phyloP scores from a whole-genome alignment of 1,284 basidiomycete genomes.

The Irpex lacteus region DNA sequence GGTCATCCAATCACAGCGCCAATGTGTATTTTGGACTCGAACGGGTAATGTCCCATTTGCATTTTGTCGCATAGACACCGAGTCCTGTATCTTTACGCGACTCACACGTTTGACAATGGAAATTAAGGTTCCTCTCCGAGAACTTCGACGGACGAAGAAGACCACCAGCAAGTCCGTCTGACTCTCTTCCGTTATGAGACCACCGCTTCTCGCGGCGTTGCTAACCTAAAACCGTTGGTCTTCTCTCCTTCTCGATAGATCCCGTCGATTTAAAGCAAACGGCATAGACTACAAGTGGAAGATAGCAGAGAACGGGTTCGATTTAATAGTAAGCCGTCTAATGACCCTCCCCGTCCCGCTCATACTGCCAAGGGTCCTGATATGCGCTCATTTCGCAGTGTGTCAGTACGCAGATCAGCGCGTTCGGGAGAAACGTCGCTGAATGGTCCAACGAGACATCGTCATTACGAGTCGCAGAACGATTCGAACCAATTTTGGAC shows the following conservation, averaged over 20 bases:
- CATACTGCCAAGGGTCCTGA: not conserved
- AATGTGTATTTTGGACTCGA: conserved; percentile 47
- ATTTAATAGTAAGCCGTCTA: conserved; percentile 43
- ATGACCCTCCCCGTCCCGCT: not conserved
- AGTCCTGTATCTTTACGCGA: not conserved
- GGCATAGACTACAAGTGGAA: conserved; percentile 61
- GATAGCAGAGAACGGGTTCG: conserved; percentile 39
- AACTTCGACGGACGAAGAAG: conserved; percentile 50
- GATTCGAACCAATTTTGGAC: conserved; percentile 44
- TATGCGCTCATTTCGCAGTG: conserved; percentile 36
- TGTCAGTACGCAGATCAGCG: conserved; percentile 32
- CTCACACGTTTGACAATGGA: not conserved
- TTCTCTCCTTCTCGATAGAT: conserved; percentile 31
- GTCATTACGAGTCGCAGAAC: conserved; percentile 38
- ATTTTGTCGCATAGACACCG: not conserved
- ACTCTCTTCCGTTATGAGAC: not conserved
- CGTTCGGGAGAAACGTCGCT: conserved; percentile 45
- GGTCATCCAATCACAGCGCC: conserved; percentile 43
- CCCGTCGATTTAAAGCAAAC: conserved; percentile 51
- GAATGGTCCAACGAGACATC: conserved; percentile 41
- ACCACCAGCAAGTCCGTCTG: conserved; percentile 44
- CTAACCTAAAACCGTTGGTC: not conserved
- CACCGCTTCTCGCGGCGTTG: not conserved
- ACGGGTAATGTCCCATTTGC: conserved; percentile 31
- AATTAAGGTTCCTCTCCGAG: conserved; percentile 41